phyloP scores from a whole-genome alignment of 2,329 filamentous ascomycete genomes.

The Phoma sp. region DNA sequence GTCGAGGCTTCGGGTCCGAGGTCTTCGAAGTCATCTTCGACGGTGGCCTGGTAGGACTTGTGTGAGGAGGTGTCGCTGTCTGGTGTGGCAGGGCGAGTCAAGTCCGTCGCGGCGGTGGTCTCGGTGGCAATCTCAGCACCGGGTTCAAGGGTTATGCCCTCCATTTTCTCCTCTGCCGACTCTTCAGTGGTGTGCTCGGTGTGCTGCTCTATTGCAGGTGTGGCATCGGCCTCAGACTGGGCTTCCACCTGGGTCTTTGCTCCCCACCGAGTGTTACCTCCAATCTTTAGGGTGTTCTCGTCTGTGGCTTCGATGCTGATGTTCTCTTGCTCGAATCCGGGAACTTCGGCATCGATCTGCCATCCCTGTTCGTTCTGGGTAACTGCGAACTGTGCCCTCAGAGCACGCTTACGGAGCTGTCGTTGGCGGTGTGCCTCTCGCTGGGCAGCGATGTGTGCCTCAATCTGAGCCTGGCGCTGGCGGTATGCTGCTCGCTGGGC shows the following conservation, averaged over 20 bases:
- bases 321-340: conserved; percentile 45
- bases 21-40: conserved; percentile 49
- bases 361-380: conserved; percentile 40
- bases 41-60: conserved; percentile 46
- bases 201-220: background rate
- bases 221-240: conserved; percentile 10
- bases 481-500: conserved; percentile 27
- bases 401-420: conserved; percentile 41
- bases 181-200: conserved; percentile 6
- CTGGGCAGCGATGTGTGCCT: conserved; percentile 37
- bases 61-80: conserved; percentile 41
- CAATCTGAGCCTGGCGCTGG: conserved; percentile 27
- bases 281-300: conserved; percentile 43
- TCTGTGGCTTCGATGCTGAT: conserved; percentile 45
- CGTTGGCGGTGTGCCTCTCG: conserved; percentile 39
- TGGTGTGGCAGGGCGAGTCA: conserved; percentile 24
- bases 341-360: conserved; percentile 42
- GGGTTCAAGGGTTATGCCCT: conserved; percentile 31
- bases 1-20: conserved; percentile 42
- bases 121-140: conserved; percentile 16
- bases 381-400: conserved; percentile 42
- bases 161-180: conserved; percentile 22
- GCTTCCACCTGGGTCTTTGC: conserved; percentile 18
- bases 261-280: conserved; percentile 40
- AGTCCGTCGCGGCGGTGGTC: conserved; percentile 2